phyloP scores from a whole-genome alignment of 2,329 filamentous ascomycete genomes.

The Ceratocystis papillata region DNA sequence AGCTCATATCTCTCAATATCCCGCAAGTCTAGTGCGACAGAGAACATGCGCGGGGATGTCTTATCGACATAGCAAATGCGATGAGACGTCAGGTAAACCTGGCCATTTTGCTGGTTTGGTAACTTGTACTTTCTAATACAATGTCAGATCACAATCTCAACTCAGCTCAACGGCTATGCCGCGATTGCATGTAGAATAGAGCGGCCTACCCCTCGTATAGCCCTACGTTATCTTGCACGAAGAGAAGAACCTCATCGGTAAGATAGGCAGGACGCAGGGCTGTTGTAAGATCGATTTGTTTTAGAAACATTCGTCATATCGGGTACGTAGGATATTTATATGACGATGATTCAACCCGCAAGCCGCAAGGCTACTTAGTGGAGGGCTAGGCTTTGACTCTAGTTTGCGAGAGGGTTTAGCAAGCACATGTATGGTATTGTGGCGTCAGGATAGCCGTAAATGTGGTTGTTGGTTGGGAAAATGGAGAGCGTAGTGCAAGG shows the following conservation, averaged over 20 bases:
- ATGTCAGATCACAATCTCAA: slow-evolving; percentile 18
- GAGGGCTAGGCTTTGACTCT: not conserved
- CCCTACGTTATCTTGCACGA: slow-evolving; percentile 94
- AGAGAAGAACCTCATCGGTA: slow-evolving; percentile 86
- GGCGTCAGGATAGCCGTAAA: too few relatives aligned
- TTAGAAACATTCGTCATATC: slow-evolving; percentile 84
- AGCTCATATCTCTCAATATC: slow-evolving; percentile 85
- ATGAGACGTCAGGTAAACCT: slow-evolving; percentile 93
- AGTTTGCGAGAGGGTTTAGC: not conserved
- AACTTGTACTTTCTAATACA: slow-evolving; percentile 78
- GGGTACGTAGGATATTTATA: not conserved
- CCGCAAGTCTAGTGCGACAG: slow-evolving; percentile 75
- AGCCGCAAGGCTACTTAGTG: not conserved
- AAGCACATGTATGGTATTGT: not conserved
- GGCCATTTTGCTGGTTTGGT: slow-evolving; percentile 83
- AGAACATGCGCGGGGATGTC: slow-evolving; percentile 71
- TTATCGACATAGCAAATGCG: slow-evolving; percentile 92
- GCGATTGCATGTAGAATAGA: not conserved
- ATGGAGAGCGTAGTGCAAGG: not conserved
- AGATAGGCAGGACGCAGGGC: slow-evolving; percentile 85
- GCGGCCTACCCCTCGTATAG: slow-evolving; percentile 81
- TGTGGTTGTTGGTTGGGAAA: too few relatives aligned
- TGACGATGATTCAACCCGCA: not conserved
- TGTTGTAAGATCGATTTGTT: slow-evolving; percentile 89
- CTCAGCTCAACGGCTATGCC: slow-evolving; percentile 3